Percentiles rank a stretch among this genome's conserved stretches.
Evolutionary conservation across 441 rosid genomes (phyloP).

Genomic region (Erysimum cheiri): DNA sequence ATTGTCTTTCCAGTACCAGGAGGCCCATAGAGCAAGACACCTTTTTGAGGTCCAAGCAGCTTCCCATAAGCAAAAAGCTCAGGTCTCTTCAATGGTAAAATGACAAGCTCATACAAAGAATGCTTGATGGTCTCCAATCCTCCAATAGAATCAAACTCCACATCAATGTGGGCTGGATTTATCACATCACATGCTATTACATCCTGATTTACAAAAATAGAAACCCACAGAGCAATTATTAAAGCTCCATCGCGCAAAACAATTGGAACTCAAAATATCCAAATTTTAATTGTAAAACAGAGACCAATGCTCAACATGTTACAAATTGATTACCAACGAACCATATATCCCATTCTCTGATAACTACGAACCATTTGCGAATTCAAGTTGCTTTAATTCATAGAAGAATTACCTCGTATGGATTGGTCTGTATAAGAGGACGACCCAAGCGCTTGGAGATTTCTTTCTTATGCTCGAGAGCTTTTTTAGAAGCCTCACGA

Average conservation of each 20-base stretch:
- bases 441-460: conserved; percentile 90
- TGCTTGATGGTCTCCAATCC: conserved; percentile 79
- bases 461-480: conserved; percentile 88
- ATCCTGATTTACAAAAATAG: conserved; percentile 58
- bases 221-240: not conserved
- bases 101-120: conserved; percentile 84
- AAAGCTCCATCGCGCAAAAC: not conserved
- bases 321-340: conserved; percentile 2
- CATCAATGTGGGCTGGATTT: conserved; percentile 90
- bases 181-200: conserved; percentile 95
- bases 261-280: not conserved
- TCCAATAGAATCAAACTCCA: conserved; percentile 89
- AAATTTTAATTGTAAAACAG: not conserved
- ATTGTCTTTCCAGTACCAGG: conserved; percentile 99
- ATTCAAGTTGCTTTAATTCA: conserved; percentile 4
- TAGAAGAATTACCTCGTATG: conserved; percentile 64
- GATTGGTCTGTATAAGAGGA: conserved; percentile 80
- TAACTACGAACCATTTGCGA: not conserved
- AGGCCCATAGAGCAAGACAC: conserved; percentile 91
- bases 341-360: not conserved
- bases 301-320: not conserved
- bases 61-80: conserved; percentile 87
- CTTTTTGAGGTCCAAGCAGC: conserved; percentile 95
- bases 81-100: conserved; percentile 83
- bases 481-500: conserved; percentile 86